Evolutionary conservation across 192 early-diverging fungal species (phyloP), one percentile per base, ranked within the genome.

Genomic region (Spizellomyces sp.): DNA sequence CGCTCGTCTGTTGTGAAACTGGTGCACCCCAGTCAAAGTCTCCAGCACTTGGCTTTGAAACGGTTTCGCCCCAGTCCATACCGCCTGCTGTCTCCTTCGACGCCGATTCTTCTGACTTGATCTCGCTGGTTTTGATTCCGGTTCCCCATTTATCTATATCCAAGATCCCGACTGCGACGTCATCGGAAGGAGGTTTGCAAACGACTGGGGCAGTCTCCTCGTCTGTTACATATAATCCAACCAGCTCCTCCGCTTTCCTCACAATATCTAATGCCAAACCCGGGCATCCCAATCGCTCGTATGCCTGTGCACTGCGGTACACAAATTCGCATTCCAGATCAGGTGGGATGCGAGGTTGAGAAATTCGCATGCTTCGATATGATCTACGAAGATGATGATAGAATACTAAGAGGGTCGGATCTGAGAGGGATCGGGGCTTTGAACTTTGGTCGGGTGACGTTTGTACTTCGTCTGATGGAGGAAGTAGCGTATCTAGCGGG

Each of bases 201-300:
- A 5, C 41, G 9, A 62, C 50, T 48, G 41, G 64, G 22, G 62
- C 47, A 71, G n/a, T 36, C 9, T 9, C 74, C 61, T 83, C 79
- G n/a, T 79, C 81, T 5, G 44, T 72, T 64, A 86, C 78, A 4
- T 78, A 57, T 21, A 62, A 46, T 21, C 71, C 69, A 9, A 63
- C 64, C 5, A 81, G 12, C n/a, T 45, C 57, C 12, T 74, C 67
- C 58, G 80, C 71, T 58, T 76, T 87, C 48, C 77, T 79, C 27
- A 94, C 74, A 56, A 94, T 88, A 41, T 94, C 80, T 44, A 95
- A 73, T 5, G 92, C 88, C 27, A 95, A 79, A 6, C 89, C 70
- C 8, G 92, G 94, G 66, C 87, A 92, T 43, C 93, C 93, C 19
- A 94, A 80, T 14, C 86, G 80, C 73, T 94, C 93, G 71, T 95